These are phyloP conservation scores for Maudiozyma turicensis DNA, from an alignment of 805 yeast genomes.

Conservation along the genomic window DNA sequence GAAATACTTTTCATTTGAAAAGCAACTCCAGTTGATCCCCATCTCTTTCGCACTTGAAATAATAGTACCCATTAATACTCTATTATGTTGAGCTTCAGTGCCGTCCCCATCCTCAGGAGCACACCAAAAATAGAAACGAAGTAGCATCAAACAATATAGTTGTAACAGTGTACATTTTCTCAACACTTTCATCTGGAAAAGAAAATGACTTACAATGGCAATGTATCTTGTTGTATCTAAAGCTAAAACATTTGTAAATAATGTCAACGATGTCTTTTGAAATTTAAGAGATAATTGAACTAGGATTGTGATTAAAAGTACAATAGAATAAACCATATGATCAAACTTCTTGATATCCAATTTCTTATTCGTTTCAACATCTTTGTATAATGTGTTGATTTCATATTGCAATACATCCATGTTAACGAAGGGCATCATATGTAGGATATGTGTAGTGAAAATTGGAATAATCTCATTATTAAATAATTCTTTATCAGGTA, in stretches of 20 bases:
- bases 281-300: constrained; percentile 19
- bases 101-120: constrained; percentile 30
- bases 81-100: constrained; percentile 20
- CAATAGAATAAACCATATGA: constrained; percentile 17
- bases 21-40: constrained; percentile 22
- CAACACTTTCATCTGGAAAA: constrained; percentile 17
- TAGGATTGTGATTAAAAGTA: constrained; percentile 18
- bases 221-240: constrained; percentile 18
- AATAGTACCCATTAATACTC: constrained; percentile 22
- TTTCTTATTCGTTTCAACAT: constrained; percentile 5
- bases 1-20: constrained; percentile 10
- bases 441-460: constrained; percentile 13
- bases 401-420: constrained; percentile 10
- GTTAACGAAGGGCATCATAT: constrained; percentile 21
- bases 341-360: constrained; percentile 15
- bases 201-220: constrained; percentile 17
- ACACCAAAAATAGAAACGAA: constrained; percentile 27
- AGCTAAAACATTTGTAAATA: constrained; percentile 6
- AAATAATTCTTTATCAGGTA: constrained; percentile 14
- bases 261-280: neutral
- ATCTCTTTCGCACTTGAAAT: constrained; percentile 22
- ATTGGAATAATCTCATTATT: constrained; percentile 15
- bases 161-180: constrained; percentile 24
- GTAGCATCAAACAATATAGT: constrained; percentile 19
- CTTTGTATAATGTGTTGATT: constrained; percentile 10